Percentiles rank a stretch among this genome's conserved stretches.
phyloP scores from a whole-genome alignment of 2,329 filamentous ascomycete genomes.

The Fusarium sp. region DNA sequence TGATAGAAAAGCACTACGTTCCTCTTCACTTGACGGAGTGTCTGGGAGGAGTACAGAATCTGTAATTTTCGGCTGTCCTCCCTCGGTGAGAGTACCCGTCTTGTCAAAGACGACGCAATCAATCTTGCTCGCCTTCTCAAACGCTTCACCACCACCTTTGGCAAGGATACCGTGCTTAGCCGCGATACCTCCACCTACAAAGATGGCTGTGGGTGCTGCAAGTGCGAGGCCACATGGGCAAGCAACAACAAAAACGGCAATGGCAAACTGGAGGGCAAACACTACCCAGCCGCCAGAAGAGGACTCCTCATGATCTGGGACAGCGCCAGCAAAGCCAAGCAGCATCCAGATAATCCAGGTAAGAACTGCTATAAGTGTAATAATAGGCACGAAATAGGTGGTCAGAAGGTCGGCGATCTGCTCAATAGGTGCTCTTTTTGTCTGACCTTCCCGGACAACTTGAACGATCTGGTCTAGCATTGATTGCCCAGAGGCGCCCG shows the following conservation, averaged over 20 bases:
- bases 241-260: conserved; percentile 87
- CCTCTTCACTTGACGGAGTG: conserved; percentile 32
- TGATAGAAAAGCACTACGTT: conserved; percentile 57
- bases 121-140: conserved; percentile 83
- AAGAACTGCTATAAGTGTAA: conserved; percentile 74
- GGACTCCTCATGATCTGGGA: conserved; percentile 69
- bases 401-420: conserved; percentile 79
- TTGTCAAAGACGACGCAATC: conserved; percentile 90
- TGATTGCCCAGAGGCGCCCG: conserved; percentile 73
- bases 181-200: conserved; percentile 83
- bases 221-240: conserved; percentile 87
- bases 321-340: conserved; percentile 68
- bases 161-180: conserved; percentile 84
- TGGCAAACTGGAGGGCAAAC: conserved; percentile 84
- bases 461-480: conserved; percentile 86
- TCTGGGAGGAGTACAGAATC: conserved; percentile 59
- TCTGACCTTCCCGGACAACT: conserved; percentile 81
- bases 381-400: conserved; percentile 79
- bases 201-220: conserved; percentile 87
- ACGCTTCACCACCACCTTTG: conserved; percentile 86
- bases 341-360: conserved; percentile 80
- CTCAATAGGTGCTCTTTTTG: conserved; percentile 79
- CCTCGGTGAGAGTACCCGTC: conserved; percentile 82
- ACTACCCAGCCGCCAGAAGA: conserved; percentile 73
- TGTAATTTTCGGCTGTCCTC: conserved; percentile 78